Evolutionary conservation across 1,284 basidiomycete species (phyloP).

Genomic region (Papiliotrema laurentii): DNA sequence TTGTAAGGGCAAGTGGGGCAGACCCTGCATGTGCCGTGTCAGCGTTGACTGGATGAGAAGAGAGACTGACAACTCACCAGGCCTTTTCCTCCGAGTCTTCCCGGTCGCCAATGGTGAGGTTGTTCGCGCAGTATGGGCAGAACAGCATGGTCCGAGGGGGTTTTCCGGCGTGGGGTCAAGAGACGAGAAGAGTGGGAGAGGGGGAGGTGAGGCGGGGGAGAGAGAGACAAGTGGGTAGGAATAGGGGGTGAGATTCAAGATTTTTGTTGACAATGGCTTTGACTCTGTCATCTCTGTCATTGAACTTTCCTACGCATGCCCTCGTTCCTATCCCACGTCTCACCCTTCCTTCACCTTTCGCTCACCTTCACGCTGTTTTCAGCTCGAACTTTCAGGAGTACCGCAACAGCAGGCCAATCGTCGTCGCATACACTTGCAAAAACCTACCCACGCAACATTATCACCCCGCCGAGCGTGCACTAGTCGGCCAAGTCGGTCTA

Average conservation of each 20-base stretch:
- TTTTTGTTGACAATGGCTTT: not conserved
- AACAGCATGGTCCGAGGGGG: slow-evolving; percentile 67
- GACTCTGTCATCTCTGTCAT: not conserved
- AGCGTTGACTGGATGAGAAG: not conserved
- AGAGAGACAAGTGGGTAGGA: not conserved
- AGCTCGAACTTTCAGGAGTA: too few relatives aligned
- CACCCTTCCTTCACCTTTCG: too few relatives aligned
- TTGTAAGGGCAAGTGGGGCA: slow-evolving; percentile 95
- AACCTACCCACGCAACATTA: too few relatives aligned
- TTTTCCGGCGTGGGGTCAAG: not conserved
- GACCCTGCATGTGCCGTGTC: slow-evolving; percentile 65
- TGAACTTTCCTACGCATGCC: too few relatives aligned
- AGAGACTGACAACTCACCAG: slow-evolving; percentile 33
- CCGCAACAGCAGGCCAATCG: too few relatives aligned
- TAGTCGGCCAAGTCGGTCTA: too few relatives aligned
- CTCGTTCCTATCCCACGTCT: too few relatives aligned
- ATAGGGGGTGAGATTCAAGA: not conserved
- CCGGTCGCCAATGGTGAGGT: slow-evolving; percentile 63
- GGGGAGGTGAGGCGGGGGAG: not conserved
- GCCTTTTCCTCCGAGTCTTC: slow-evolving; percentile 39
- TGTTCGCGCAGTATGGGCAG: slow-evolving; percentile 92
- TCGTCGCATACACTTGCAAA: too few relatives aligned
- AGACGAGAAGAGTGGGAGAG: not conserved
- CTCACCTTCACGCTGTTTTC: too few relatives aligned
- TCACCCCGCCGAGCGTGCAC: too few relatives aligned